Base-by-base conservation (phyloP, 192 early-diverging fungal genomes). In the Coemansia sp. region DNA sequence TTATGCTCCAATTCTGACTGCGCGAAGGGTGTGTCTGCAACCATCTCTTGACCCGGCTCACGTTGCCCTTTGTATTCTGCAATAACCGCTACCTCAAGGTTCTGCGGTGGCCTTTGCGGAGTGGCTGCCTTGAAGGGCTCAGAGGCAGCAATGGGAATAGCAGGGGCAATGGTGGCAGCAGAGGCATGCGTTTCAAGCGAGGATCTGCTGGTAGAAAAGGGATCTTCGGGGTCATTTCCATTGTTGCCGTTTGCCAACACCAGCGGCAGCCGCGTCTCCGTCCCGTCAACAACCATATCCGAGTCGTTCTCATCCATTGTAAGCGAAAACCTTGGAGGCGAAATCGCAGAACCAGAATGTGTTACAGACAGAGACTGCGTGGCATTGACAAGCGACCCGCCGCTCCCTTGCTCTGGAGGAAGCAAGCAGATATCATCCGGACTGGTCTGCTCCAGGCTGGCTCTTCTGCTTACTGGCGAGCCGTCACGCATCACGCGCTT, bases 401-500 rank as follows among this genome's bases (percentile, higher is more conserved):
- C 42, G 60, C 60, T 62, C 11, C 20, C 56, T 14, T 58, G 56
- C 39, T 40, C 56, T 20, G 56, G 56, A 58, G 56, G 56, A 11
- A 58, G 53, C 50, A 59, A 61, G n/a, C 41, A 58, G 4, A 43
- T 25, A 5, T 56, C 65, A 51, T 42, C 55, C 7, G 64, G 25
- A 13, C 46, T 58, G 0, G 38, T 55, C 11, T 37, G 32, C 56
- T 58, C 56, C 37, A 58, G 11, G 12, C 56, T 58, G 5, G 39
- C 5, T 32, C 42, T 45, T 20, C 63, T 48, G 8, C 50, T 61
- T 9, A 63, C 46, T n/a, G 74, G 79, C 25, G 79, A 82, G 61
- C 65, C 75, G 19, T 71, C 45, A 25, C 65, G 73, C 71, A 71
- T 76, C 14, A 48, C 17, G n/a, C 74, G 68, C 63, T 77, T 82